Base-by-base conservation (phyloP, 2,329 filamentous ascomycete genomes). In the Zarea fungicola region DNA sequence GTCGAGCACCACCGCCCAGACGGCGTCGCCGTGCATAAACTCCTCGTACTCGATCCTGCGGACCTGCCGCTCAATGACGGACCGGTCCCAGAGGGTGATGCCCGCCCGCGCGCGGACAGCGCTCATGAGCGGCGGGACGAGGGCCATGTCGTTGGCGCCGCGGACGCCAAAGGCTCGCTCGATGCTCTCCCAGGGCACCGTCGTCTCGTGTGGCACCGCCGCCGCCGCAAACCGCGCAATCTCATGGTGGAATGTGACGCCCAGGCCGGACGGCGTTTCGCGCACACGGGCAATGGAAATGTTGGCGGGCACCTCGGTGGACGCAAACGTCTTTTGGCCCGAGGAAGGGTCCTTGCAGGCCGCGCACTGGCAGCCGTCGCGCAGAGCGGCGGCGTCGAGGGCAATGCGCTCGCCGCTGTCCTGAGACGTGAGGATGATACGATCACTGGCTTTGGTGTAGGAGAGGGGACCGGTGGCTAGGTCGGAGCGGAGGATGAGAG, bases 31-130 rank as follows among this genome's bases (percentile, higher is more conserved):
- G n/a, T 16, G 63, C 74, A 95, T 85, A 67, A 89, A 96, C 32
- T 83, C 80, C 0, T 80, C 60, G 65, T 86, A 96, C 47, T 81
- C 72, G 36, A 93, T 71, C 65, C 77, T 81, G 42, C 71, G 67
- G 10, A 81, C 69, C n/a, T 75, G 65, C 7, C 58, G 41, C 51
- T 58, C 53, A 43, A 72, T 73, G 1, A 31, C 56, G 0, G 52
- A 37, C 3, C 55, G 58, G 55, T 77, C 66, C 77, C 76, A 78
- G 52, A 66, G 60, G 3, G 55, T 59, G 28, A 65, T 58, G 4
- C 65, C 65, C 1, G 65, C 65, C 25, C 62, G 64, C 13, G 54
- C 54, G 23, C 64, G 57, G 29, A 67, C 52, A 13, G 60, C 52
- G 28, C 58, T 56, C 10, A 40, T 32, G 14, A 32, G 32, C n/a